Conservation (phyloP, 2,329 filamentous ascomycete species). For the Thelonectria discophora region DNA sequence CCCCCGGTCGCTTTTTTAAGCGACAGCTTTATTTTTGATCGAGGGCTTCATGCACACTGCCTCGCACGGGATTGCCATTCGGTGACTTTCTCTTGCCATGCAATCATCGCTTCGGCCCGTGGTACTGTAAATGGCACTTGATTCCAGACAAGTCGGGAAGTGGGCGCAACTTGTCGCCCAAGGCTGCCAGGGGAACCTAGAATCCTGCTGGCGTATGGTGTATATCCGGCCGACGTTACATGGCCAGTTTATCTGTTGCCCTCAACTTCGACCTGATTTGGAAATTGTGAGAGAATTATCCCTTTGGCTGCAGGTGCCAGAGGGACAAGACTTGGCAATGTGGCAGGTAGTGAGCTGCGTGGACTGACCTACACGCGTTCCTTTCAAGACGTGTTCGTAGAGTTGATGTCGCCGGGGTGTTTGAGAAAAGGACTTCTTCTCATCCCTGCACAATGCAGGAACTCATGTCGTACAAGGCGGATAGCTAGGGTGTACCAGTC, state of each 20-base stretch:
- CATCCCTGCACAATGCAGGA: not conserved
- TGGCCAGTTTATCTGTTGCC: slow-evolving; percentile 27
- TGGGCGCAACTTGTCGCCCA: slow-evolving; percentile 16
- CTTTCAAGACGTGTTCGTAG: not conserved
- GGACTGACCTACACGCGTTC: slow-evolving; percentile 20
- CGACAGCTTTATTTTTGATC: slow-evolving; percentile 18
- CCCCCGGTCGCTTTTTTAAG: slow-evolving; percentile 9
- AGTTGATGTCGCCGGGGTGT: not conserved
- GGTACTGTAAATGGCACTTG: slow-evolving; percentile 3
- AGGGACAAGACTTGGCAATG: slow-evolving; percentile 13
- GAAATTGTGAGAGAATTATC: slow-evolving; percentile 8
- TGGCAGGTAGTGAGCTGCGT: not conserved
- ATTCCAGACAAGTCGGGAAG: slow-evolving; percentile 16
- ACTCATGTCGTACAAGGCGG: slow-evolving; percentile 7
- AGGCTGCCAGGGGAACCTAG: slow-evolving; percentile 12
- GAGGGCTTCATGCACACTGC: slow-evolving; percentile 19
- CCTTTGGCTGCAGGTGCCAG: slow-evolving; percentile 1
- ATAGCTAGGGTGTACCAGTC: slow-evolving; percentile 2
- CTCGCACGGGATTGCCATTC: slow-evolving; percentile 23
- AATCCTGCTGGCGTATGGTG: not conserved
- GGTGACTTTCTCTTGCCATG: not conserved
- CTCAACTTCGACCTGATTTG: slow-evolving; percentile 12
- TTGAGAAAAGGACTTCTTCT: not conserved
- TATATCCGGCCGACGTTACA: slow-evolving; percentile 21
- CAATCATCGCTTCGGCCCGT: slow-evolving; percentile 4